phyloP scores from a whole-genome alignment of 129 eudicot species.

The Chrysanthemum lavandulifolium region DNA sequence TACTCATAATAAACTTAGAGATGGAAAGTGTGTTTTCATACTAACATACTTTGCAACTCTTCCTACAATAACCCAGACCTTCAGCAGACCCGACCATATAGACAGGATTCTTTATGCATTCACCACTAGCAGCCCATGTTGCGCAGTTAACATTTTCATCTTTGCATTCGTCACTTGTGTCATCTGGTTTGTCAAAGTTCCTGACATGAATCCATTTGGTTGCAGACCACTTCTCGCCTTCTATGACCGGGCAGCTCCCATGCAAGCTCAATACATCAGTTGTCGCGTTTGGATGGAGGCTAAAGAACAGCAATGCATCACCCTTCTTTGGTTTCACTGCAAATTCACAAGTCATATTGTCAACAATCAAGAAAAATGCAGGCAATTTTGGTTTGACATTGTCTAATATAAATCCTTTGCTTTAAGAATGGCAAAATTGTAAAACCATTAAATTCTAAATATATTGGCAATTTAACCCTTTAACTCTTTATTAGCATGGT shows the following conservation, averaged over 20 bases:
- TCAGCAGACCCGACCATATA: conserved; percentile 65
- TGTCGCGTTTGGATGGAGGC: conserved; percentile 77
- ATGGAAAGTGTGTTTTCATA: conserved; percentile 23
- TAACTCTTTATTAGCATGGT: too few relatives aligned
- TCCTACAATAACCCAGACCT: conserved; percentile 54
- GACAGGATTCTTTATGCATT: conserved; percentile 61
- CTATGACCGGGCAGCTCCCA: conserved; percentile 90
- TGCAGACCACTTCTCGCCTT: conserved; percentile 93
- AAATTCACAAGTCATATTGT: conserved; percentile 3
- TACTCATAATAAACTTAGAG: conserved; percentile 8
- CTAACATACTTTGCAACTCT: conserved; percentile 81
- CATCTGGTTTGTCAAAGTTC: conserved; percentile 37
- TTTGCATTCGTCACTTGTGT: conserved; percentile 33
- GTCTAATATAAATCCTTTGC: background rate
- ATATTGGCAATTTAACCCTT: too few relatives aligned
- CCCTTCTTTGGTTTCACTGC: conserved; percentile 87
- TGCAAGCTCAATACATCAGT: conserved; percentile 65
- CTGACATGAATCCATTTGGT: conserved; percentile 76
- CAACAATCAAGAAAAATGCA: conserved; percentile 14
- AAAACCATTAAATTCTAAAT: too few relatives aligned
- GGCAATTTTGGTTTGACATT: background rate
- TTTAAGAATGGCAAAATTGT: too few relatives aligned
- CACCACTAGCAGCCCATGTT: conserved; percentile 67
- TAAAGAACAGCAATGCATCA: conserved; percentile 79
- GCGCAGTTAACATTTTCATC: conserved; percentile 54